These are phyloP conservation scores for Ogataea henricii DNA, from an alignment of 805 yeast species.

Conservation along the genomic window DNA sequence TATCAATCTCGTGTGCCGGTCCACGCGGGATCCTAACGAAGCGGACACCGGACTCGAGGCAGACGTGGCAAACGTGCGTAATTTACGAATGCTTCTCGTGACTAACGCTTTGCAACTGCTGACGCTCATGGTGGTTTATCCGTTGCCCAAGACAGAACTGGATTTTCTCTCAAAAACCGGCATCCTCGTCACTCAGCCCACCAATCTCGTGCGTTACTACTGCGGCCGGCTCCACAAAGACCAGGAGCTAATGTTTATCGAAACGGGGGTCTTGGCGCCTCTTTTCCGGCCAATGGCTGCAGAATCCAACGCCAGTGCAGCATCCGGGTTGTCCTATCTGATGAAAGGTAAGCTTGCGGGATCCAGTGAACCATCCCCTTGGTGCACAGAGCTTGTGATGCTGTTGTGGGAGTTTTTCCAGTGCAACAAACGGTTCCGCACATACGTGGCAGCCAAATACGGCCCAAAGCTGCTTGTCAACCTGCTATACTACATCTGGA, in stretches of 20 bases:
- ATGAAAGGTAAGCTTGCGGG: conserved; percentile 27
- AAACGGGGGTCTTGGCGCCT: conserved; percentile 48
- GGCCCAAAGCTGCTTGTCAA: conserved; percentile 56
- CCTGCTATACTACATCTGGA: conserved; percentile 58
- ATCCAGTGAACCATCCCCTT: conserved; percentile 32
- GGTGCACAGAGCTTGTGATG: conserved; percentile 62
- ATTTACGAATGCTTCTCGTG: conserved; percentile 49
- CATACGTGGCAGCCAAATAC: conserved; percentile 42
- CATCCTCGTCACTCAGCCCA: conserved; percentile 37
- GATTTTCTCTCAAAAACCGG: conserved; percentile 39
- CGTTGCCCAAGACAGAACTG: conserved; percentile 52
- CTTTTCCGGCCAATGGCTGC: conserved; percentile 45
- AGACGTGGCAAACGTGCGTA: conserved; percentile 33
- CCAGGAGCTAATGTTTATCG: conserved; percentile 53
- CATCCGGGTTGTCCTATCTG: conserved; percentile 27
- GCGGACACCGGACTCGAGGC: conserved; percentile 49
- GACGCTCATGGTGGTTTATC: conserved; percentile 60
- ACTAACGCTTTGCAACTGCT: conserved; percentile 63
- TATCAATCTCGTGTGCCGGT: conserved; percentile 60
- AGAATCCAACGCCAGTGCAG: conserved; percentile 18
- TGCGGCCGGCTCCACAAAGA: conserved; percentile 56
- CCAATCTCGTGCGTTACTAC: conserved; percentile 51
- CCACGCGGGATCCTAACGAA: conserved; percentile 38
- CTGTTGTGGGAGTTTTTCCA: conserved; percentile 77
- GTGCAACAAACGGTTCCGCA: conserved; percentile 61